Percentiles rank a stretch among this genome's conserved stretches.
These are phyloP conservation scores for Glycyrrhiza uralensis DNA, from an alignment of 306 rosid species.

Conservation along the genomic window DNA sequence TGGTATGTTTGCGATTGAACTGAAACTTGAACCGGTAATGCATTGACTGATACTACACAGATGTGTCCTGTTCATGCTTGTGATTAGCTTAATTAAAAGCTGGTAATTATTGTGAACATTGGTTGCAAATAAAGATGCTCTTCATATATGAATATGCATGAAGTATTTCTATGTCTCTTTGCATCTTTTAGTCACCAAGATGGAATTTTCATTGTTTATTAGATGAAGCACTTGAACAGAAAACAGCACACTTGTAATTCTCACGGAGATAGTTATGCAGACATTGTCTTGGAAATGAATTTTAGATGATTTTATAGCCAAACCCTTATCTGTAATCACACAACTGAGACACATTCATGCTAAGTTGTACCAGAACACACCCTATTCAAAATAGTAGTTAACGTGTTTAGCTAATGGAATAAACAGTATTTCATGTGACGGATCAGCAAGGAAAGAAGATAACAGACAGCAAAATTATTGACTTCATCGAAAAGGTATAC, in stretches of 20 bases:
- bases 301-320: not conserved
- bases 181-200: not conserved
- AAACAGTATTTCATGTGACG: constrained; percentile 75
- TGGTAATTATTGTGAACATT: not conserved
- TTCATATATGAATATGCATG: not conserved
- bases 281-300: not conserved
- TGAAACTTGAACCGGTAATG: constrained; percentile 9
- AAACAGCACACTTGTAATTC: not conserved
- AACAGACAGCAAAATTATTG: constrained; percentile 59
- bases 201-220: not conserved
- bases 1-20: constrained; percentile 41
- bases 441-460: constrained; percentile 81
- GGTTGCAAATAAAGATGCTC: not conserved
- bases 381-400: constrained; percentile 7
- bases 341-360: not conserved
- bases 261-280: not conserved
- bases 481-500: constrained; percentile 72
- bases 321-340: not conserved
- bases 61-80: not conserved
- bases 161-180: not conserved
- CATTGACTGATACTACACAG: not conserved
- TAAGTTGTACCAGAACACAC: not conserved
- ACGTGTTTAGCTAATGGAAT: constrained; percentile 27
- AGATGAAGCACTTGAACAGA: not conserved
- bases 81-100: not conserved